Percentiles rank a stretch among this genome's conserved stretches.
phyloP scores from a whole-genome alignment of 371 early-diverging fungal species.

The Apophysomyces trapeziformis region DNA sequence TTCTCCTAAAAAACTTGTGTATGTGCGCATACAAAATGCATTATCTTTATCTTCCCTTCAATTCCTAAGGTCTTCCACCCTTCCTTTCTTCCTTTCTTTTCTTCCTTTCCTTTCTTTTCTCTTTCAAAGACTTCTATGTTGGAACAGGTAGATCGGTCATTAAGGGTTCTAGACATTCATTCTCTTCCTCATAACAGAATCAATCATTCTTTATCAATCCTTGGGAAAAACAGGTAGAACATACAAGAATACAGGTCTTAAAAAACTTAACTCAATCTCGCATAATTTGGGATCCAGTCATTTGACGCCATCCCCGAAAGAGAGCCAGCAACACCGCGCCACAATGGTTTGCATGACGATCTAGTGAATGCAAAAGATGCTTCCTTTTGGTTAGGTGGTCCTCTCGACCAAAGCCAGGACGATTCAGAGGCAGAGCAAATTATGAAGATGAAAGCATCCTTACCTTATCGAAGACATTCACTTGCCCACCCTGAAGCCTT shows the following conservation, averaged over 20 bases:
- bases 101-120: conserved; percentile 8
- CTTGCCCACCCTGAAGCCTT: conserved; percentile 23
- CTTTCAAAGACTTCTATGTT: conserved; percentile 15
- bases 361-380: neutral
- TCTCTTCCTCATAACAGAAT: conserved; percentile 11
- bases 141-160: conserved; percentile 28
- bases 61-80: neutral
- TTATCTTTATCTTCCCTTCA: conserved; percentile 2
- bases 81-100: conserved; percentile 14
- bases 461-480: conserved; percentile 33
- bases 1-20: conserved; percentile 6
- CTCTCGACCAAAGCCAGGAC: conserved; percentile 6
- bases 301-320: conserved; percentile 11
- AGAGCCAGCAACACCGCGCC: neutral
- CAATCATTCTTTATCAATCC: conserved; percentile 21
- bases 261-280: neutral
- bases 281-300: neutral
- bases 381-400: conserved; percentile 10
- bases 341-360: neutral
- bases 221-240: conserved; percentile 24
- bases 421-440: conserved; percentile 18
- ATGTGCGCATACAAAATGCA: conserved; percentile 8
- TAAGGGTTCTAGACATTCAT: conserved; percentile 1
- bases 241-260: neutral
- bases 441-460: conserved; percentile 10